A percentile compares a stretch with the other conserved stretches of the same genome.
phyloP scores from a whole-genome alignment of 192 early-diverging fungal genomes.

The Chytriomyces hyalinus region DNA sequence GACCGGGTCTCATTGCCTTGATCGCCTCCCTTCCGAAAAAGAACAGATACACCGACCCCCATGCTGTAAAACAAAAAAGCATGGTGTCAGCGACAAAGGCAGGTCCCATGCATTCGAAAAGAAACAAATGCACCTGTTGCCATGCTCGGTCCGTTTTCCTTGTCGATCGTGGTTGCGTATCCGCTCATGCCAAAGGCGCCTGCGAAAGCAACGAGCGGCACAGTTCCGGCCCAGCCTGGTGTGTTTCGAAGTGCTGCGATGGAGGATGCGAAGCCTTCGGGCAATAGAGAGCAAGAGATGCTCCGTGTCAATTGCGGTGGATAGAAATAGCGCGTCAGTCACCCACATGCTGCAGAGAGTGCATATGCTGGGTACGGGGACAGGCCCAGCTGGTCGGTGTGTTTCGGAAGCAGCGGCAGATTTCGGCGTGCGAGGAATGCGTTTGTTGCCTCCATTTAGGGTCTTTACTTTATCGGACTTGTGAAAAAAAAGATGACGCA shows the following conservation, averaged over 20 bases:
- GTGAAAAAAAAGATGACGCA: not conserved
- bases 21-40: slow-evolving; percentile 7
- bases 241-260: slow-evolving; percentile 1
- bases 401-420: not conserved
- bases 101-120: no score
- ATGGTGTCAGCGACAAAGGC: no score
- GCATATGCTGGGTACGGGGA: slow-evolving; percentile 35
- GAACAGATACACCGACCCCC: slow-evolving; percentile 29
- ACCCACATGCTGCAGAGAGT: slow-evolving; percentile 24
- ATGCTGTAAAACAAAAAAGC: slow-evolving; percentile 3
- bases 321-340: not conserved
- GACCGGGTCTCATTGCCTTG: slow-evolving; percentile 11
- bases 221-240: slow-evolving; percentile 24
- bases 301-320: not conserved
- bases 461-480: no score
- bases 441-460: not conserved
- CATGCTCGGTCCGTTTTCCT: slow-evolving; percentile 27
- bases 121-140: slow-evolving; percentile 16
- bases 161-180: slow-evolving; percentile 12
- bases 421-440: not conserved
- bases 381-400: slow-evolving; percentile 13
- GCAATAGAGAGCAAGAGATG: not conserved
- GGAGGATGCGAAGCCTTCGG: slow-evolving; percentile 15
- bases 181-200: slow-evolving; percentile 27
- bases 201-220: slow-evolving; percentile 32